phyloP scores from a whole-genome alignment of 768 basidiomycete species.

The Lyophyllum atratum region DNA sequence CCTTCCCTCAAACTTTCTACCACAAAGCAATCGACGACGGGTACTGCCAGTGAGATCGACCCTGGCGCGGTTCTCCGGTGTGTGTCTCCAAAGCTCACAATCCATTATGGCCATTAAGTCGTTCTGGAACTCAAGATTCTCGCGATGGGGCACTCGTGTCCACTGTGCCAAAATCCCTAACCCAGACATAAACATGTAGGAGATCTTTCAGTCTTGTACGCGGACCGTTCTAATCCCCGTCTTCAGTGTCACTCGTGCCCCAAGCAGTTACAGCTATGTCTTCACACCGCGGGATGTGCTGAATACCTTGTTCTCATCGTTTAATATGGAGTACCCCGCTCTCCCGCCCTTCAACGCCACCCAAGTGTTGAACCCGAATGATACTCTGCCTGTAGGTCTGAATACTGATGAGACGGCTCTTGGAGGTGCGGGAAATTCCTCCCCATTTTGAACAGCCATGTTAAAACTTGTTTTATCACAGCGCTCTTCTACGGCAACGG shows the following conservation, averaged over 20 bases:
- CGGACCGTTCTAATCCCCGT: not conserved
- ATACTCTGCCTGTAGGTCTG: conserved; percentile 24
- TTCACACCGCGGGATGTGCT: conserved; percentile 36
- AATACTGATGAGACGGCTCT: conserved; percentile 23
- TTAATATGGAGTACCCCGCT: conserved; percentile 30
- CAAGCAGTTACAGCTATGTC: conserved; percentile 31
- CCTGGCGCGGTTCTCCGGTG: conserved; percentile 32
- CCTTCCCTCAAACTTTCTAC: conserved; percentile 17
- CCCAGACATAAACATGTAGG: conserved; percentile 31
- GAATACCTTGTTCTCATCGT: conserved; percentile 31
- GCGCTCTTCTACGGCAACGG: conserved; percentile 37
- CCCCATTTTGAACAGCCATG: not conserved
- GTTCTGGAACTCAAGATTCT: conserved; percentile 25
- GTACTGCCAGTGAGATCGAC: conserved; percentile 9
- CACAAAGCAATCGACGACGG: not conserved
- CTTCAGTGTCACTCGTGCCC: conserved; percentile 22
- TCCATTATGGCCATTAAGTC: no score
- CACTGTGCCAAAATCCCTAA: conserved; percentile 35
- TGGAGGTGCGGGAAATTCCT: conserved; percentile 20
- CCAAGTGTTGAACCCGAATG: conserved; percentile 18
- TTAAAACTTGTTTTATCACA: conserved; percentile 4
- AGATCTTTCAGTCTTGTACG: not conserved
- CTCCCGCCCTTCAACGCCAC: conserved; percentile 23
- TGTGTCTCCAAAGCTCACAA: no score
- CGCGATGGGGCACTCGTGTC: conserved; percentile 42